These are phyloP conservation scores for Chrysanthemum seticuspe DNA, from an alignment of 129 eudicot genomes.

Conservation along the genomic window DNA sequence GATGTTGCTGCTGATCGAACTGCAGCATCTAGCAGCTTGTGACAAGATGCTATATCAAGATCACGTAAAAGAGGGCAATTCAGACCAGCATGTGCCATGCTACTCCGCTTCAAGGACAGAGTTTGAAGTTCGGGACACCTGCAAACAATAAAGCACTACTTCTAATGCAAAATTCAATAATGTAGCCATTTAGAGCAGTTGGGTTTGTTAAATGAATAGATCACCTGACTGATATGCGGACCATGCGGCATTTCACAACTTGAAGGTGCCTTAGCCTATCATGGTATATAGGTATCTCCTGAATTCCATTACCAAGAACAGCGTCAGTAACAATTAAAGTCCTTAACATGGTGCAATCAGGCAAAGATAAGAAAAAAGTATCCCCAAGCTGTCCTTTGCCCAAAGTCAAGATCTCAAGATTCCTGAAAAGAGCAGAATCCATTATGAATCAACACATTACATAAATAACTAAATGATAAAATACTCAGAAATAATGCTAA, in stretches of 20 bases:
- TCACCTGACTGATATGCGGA: constrained; percentile 88
- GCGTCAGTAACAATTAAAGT: constrained; percentile 75
- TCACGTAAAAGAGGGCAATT: constrained; percentile 84
- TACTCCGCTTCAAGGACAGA: constrained; percentile 89
- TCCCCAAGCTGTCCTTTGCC: constrained; percentile 92
- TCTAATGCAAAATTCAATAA: constrained; percentile 8
- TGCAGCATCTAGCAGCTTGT: constrained; percentile 97
- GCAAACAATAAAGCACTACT: constrained; percentile 20
- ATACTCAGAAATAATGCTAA: background rate
- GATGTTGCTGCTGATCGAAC: constrained; percentile 84
- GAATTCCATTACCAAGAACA: constrained; percentile 87
- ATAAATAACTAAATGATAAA: no score
- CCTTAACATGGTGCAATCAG: constrained; percentile 74
- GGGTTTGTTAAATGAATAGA: constrained; percentile 17
- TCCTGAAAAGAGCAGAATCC: constrained; percentile 39
- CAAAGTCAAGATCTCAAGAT: constrained; percentile 74
- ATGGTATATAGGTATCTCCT: constrained; percentile 75
- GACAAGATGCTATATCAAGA: constrained; percentile 95
- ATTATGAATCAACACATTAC: no score
- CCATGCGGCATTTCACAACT: constrained; percentile 83
- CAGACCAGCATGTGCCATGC: constrained; percentile 91
- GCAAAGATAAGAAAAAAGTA: constrained; percentile 66
- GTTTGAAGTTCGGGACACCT: constrained; percentile 94
- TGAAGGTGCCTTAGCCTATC: constrained; percentile 76
- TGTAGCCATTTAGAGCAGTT: background rate